These are phyloP conservation scores for Amphicarpaea edgeworthii DNA, from an alignment of 306 rosid genomes.

Conservation along the genomic window DNA sequence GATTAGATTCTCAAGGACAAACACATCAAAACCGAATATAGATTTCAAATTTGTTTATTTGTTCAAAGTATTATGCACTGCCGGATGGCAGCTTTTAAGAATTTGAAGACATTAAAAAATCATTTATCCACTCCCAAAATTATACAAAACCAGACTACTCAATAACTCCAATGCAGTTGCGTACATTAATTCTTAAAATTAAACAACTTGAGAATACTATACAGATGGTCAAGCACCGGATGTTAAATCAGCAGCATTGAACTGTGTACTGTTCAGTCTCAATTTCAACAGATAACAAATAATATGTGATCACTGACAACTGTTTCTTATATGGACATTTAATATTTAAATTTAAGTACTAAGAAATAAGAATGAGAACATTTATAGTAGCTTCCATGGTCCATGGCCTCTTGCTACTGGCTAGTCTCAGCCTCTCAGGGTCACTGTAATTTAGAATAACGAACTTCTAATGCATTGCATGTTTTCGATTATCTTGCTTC, in stretches of 20 bases:
- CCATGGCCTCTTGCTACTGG: not conserved
- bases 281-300: not conserved
- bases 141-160: not conserved
- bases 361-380: not conserved
- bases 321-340: not conserved
- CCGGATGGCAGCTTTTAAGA: not conserved
- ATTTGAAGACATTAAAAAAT: not conserved
- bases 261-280: not conserved
- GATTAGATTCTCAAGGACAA: not conserved
- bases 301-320: not conserved
- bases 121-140: not conserved
- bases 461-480: not conserved
- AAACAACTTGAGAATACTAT: not conserved
- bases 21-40: not conserved
- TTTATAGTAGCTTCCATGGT: not conserved
- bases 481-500: constrained; percentile 8
- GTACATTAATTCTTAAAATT: not conserved
- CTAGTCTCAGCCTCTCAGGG: not conserved
- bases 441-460: not conserved
- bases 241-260: not conserved
- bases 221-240: constrained; percentile 7
- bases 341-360: not conserved
- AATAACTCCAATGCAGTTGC: not conserved
- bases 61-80: not conserved
- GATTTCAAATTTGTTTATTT: not conserved